Percentiles rank a stretch among this genome's conserved stretches.
Evolutionary conservation across 495 filamentous ascomycete species (phyloP).

Genomic region (Friedmanniomyces endolithicus): DNA sequence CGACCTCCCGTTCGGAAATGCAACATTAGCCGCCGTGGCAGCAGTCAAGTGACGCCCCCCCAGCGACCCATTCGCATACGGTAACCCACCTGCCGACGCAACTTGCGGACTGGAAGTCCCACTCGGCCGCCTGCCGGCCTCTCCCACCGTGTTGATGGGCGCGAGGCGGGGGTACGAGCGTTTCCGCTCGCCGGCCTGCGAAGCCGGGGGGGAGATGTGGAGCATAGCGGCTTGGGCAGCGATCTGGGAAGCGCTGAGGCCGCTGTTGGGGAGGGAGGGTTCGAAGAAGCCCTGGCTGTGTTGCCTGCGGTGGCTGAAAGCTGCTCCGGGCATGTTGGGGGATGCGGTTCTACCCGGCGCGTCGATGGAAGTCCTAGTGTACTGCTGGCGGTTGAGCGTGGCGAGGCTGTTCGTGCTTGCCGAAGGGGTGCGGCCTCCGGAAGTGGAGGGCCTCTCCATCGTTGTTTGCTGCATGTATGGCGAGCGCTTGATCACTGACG

Average conservation of each 20-base stretch:
- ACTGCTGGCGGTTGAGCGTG: not conserved
- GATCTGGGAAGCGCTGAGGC: slow-evolving; percentile 67
- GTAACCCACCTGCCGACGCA: slow-evolving; percentile 23
- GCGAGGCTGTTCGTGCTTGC: slow-evolving; percentile 6
- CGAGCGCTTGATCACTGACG: slow-evolving; percentile 5
- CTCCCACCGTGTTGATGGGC: slow-evolving; percentile 40
- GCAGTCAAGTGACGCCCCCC: slow-evolving; percentile 59
- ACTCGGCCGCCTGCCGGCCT: slow-evolving; percentile 27
- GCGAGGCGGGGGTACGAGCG: slow-evolving; percentile 38
- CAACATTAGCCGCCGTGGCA: slow-evolving; percentile 71
- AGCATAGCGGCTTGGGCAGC: slow-evolving; percentile 87
- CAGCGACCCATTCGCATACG: slow-evolving; percentile 51
- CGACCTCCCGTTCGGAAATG: slow-evolving; percentile 54
- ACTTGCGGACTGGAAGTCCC: slow-evolving; percentile 41
- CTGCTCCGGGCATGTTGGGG: slow-evolving; percentile 15
- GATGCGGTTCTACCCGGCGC: slow-evolving; percentile 1
- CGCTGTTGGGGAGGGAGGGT: slow-evolving; percentile 54
- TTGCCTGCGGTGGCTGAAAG: slow-evolving; percentile 37
- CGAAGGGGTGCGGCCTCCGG: slow-evolving; percentile 13
- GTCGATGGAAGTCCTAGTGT: slow-evolving; percentile 15
- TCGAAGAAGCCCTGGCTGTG: slow-evolving; percentile 86
- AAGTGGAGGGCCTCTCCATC: slow-evolving; percentile 9
- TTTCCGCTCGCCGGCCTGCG: slow-evolving; percentile 41
- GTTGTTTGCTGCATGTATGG: slow-evolving; percentile 13
- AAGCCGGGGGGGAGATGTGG: slow-evolving; percentile 23